Evolutionary conservation across 805 yeast genomes (phyloP), one percentile per base, ranked within the genome.

Genomic region (Saturnispora galanensis): DNA sequence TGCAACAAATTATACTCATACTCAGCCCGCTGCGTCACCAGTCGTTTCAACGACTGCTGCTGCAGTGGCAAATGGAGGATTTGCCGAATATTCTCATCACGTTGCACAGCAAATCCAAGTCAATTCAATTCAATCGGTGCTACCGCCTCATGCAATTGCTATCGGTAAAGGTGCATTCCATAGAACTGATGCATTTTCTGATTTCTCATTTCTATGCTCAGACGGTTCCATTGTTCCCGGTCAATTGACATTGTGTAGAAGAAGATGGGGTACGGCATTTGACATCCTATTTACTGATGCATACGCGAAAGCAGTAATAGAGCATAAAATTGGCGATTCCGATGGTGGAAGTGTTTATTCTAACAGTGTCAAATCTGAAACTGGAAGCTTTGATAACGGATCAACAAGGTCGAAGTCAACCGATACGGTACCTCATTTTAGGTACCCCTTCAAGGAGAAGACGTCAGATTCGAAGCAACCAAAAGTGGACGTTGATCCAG

Each of bases 221-320:
- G 84, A 77, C 53, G 90, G 89, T 7, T 80, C 76, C 38, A 63
- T 78, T n/a, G 68, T 81, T 12, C 77, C 81, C 0, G 76, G 80
- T 4, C 81, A 89, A 0, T 48, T 77, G 39, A 69, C 67, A 50
- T 63, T 84, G 4, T 66, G 84, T 43, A 69, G 84, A 51, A 81
- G 79, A 52, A 67, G 93, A 56, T 84, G 94, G 94, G 93, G 93
- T 0, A 60, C 75, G 31, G 79, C 74, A 49, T 84, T 84, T 55
- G 79, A 80, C 50, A 69, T 70, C 50, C 50, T 83, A 13, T 58
- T 84, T 34, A 68, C 87, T 0, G 71, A 74, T 52, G 84, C 81
- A 1, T 84, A 82, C 57, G 76, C 81, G 0, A 66, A 74, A 47
- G 81, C 84, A 0, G 70, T 70, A 6, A 70, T 67, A 31, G 61